phyloP scores from a whole-genome alignment of 306 rosid species.

The Medicago ruthenica region DNA sequence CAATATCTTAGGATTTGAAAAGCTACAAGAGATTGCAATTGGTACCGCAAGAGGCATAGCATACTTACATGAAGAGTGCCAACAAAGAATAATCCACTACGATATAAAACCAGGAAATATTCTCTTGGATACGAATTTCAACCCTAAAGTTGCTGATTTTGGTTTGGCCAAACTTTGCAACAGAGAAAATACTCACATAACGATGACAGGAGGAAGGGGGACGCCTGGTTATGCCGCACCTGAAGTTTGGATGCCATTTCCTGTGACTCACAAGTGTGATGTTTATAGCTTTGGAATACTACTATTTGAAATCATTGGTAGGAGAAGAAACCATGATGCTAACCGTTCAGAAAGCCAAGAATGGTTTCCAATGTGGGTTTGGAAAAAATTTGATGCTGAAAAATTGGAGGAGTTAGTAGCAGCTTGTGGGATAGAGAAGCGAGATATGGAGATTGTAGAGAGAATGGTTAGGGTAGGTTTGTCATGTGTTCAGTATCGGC shows the following conservation, averaged over 20 bases:
- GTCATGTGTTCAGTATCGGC: conserved; percentile 58
- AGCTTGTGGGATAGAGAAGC: conserved; percentile 49
- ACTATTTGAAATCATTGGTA: conserved; percentile 56
- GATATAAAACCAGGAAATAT: conserved; percentile 66
- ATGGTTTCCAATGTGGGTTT: conserved; percentile 59
- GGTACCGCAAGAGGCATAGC: conserved; percentile 61
- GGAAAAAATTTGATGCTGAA: conserved; percentile 46
- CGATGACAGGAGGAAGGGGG: conserved; percentile 58
- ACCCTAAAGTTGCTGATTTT: conserved; percentile 63
- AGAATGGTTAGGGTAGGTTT: conserved; percentile 54
- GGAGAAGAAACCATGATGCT: conserved; percentile 56
- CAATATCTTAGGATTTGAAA: conserved; percentile 43
- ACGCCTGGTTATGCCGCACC: conserved; percentile 66
- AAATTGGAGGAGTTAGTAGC: conserved; percentile 28
- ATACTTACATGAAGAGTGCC: conserved; percentile 58
- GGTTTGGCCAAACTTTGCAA: conserved; percentile 59
- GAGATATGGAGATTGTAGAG: conserved; percentile 41
- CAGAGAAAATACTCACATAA: conserved; percentile 49
- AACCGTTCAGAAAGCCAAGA: conserved; percentile 41
- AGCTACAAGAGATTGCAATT: conserved; percentile 55
- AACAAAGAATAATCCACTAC: conserved; percentile 60
- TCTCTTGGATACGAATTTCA: conserved; percentile 49
- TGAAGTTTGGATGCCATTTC: conserved; percentile 60
- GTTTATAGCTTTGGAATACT: conserved; percentile 66
- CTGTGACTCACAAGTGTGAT: conserved; percentile 58